Evolutionary conservation across 2,329 filamentous ascomycete species (phyloP).

Genomic region (Neonectria sp.): DNA sequence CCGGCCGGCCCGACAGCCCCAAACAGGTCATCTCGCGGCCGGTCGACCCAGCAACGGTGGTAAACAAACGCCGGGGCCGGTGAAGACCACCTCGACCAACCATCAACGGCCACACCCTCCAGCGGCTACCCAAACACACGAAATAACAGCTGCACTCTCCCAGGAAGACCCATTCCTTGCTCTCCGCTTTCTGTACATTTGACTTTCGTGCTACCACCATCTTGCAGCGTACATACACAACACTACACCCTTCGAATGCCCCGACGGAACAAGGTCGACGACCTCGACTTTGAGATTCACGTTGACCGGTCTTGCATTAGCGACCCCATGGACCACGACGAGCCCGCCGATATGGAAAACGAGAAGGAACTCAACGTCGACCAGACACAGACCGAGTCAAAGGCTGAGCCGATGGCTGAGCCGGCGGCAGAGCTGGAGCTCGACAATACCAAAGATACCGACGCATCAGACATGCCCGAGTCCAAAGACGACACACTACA

Average conservation of each 20-base stretch:
- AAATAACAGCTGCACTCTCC: constrained; percentile 44
- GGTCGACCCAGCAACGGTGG: constrained; percentile 54
- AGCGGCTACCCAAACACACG: constrained; percentile 19
- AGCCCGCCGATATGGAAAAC: constrained; percentile 24
- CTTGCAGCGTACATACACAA: constrained; percentile 33
- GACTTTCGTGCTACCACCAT: constrained; percentile 38
- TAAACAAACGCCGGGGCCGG: constrained; percentile 52
- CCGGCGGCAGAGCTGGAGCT: constrained; percentile 29
- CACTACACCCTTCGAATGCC: constrained; percentile 44
- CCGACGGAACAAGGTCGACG: constrained; percentile 49
- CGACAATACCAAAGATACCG: constrained; percentile 13
- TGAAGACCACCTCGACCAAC: constrained; percentile 48
- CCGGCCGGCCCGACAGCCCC: constrained; percentile 5
- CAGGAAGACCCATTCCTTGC: constrained; percentile 37
- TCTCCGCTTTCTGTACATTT: constrained; percentile 26
- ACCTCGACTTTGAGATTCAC: constrained; percentile 64
- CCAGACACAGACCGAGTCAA: constrained; percentile 19
- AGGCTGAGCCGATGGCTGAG: constrained; percentile 32
- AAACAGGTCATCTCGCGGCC: constrained; percentile 17
- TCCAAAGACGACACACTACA: constrained; percentile 21
- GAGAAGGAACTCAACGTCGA: constrained; percentile 29
- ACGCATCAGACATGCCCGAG: constrained; percentile 4
- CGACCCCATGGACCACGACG: constrained; percentile 58
- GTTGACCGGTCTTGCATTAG: constrained; percentile 62
- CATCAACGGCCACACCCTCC: constrained; percentile 47